phyloP scores from a whole-genome alignment of 208 protist genomes.

The Trypanosoma congolense region DNA sequence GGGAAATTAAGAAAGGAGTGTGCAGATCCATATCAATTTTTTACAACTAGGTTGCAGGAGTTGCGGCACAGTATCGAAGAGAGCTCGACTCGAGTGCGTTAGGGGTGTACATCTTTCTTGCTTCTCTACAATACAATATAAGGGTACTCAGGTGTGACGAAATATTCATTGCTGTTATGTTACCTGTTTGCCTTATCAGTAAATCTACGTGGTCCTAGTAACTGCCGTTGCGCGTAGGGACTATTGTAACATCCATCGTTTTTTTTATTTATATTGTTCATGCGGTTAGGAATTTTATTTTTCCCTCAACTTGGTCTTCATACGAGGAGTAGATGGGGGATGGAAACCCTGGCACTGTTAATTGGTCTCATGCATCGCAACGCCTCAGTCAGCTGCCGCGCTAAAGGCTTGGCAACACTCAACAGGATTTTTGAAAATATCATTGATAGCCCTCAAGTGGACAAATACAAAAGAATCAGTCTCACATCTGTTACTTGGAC shows the following conservation, averaged over 20 bases:
- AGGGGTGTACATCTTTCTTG: too few relatives aligned
- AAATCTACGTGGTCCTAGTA: too few relatives aligned
- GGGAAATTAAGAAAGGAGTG: conserved; percentile 77
- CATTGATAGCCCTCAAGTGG: conserved; percentile 9
- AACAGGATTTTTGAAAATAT: conserved; percentile 22
- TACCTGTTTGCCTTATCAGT: too few relatives aligned
- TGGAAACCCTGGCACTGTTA: conserved; percentile 5
- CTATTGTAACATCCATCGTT: background rate
- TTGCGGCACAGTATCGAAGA: conserved; percentile 17
- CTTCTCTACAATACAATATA: too few relatives aligned
- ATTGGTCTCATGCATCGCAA: conserved; percentile 15
- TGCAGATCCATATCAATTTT: conserved; percentile 62
- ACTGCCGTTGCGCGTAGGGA: too few relatives aligned
- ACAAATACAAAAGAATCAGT: conserved; percentile 21
- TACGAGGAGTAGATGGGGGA: background rate
- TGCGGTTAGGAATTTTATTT: too few relatives aligned
- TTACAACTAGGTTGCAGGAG: conserved; percentile 37
- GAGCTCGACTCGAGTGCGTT: too few relatives aligned
- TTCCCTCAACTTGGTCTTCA: background rate
- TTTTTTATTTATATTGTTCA: too few relatives aligned
- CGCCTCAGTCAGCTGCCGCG: conserved; percentile 13
- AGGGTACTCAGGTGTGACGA: too few relatives aligned
- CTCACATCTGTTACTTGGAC: conserved; percentile 16
- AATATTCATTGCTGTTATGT: too few relatives aligned
- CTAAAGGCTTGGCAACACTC: conserved; percentile 16